These are phyloP conservation scores for Lichtheimia ramosa DNA, from an alignment of 371 early-diverging fungal genomes.

Conservation along the genomic window DNA sequence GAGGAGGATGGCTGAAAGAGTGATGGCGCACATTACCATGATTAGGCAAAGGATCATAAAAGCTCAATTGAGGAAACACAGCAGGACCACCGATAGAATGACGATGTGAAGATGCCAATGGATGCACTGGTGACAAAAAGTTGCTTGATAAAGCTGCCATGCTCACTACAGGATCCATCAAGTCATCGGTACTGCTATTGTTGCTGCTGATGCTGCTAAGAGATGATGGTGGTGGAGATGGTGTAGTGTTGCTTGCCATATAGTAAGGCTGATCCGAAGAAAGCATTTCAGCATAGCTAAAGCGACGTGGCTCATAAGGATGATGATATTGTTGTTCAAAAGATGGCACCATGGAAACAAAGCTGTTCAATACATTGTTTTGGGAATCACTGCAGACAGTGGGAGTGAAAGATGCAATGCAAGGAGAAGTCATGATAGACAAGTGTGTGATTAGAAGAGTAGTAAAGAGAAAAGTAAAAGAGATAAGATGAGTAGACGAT, in stretches of 20 bases:
- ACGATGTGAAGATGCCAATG: conserved; percentile 10
- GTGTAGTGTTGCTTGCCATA: conserved; percentile 22
- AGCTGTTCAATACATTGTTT: background rate
- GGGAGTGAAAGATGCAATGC: background rate
- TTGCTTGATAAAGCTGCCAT: background rate
- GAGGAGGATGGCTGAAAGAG: conserved; percentile 23
- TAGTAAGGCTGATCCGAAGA: conserved; percentile 22
- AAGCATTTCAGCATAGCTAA: conserved; percentile 47
- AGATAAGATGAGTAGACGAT: background rate
- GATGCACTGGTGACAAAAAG: conserved; percentile 2
- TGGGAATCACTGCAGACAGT: too few species aligned
- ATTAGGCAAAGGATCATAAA: conserved; percentile 3
- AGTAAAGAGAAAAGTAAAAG: background rate
- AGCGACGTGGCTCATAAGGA: conserved; percentile 22
- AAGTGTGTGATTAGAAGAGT: conserved; percentile 1
- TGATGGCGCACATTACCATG: conserved; percentile 17
- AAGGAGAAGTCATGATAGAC: conserved; percentile 8
- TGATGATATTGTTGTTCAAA: background rate
- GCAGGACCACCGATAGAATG: conserved; percentile 25
- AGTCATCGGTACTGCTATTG: conserved; percentile 7
- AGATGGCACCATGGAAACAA: conserved; percentile 10
- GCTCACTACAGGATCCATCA: conserved; percentile 4
- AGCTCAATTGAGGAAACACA: conserved; percentile 3
- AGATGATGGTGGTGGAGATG: conserved; percentile 23
- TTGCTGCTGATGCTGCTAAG: conserved; percentile 7